Evolutionary conservation across 139 green algal genomes (phyloP).

Genomic region (Spirogloea muscicola): DNA sequence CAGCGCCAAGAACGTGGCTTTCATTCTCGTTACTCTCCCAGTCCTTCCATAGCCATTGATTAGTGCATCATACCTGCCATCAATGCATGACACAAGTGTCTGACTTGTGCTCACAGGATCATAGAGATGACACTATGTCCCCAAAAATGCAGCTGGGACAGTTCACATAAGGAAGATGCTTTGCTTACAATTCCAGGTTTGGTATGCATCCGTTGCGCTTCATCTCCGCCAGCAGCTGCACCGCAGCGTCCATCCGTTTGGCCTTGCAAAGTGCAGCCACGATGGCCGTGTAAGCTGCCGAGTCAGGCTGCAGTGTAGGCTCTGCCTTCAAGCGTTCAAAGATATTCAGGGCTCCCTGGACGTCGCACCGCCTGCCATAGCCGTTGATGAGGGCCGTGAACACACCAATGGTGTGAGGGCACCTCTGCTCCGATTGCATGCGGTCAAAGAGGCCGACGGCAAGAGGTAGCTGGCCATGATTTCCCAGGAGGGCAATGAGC

Average conservation of each 20-base stretch:
- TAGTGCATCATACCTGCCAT: conserved; percentile 1
- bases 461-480: not conserved
- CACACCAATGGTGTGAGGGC: conserved; percentile 1
- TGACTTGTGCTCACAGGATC: too few species aligned
- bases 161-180: too few species aligned
- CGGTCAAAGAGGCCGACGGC: not conserved
- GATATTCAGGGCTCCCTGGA: not conserved
- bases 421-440: conserved; percentile 23
- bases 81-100: not conserved
- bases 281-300: conserved; percentile 15
- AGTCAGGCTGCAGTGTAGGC: not conserved
- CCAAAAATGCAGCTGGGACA: too few species aligned
- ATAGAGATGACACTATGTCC: too few species aligned
- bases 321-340: conserved; percentile 21
- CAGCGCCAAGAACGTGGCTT: conserved; percentile 1
- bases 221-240: conserved; percentile 10
- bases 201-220: not conserved
- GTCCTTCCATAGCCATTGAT: conserved; percentile 5
- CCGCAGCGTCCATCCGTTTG: conserved; percentile 5
- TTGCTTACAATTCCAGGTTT: too few species aligned
- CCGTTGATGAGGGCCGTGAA: conserved; percentile 19
- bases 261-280: conserved; percentile 12
- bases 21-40: not conserved
- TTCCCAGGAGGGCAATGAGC: conserved; percentile 1
- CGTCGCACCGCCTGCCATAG: conserved; percentile 1